phyloP scores from a whole-genome alignment of 1,284 basidiomycete genomes.

The Trametes hirsuta region DNA sequence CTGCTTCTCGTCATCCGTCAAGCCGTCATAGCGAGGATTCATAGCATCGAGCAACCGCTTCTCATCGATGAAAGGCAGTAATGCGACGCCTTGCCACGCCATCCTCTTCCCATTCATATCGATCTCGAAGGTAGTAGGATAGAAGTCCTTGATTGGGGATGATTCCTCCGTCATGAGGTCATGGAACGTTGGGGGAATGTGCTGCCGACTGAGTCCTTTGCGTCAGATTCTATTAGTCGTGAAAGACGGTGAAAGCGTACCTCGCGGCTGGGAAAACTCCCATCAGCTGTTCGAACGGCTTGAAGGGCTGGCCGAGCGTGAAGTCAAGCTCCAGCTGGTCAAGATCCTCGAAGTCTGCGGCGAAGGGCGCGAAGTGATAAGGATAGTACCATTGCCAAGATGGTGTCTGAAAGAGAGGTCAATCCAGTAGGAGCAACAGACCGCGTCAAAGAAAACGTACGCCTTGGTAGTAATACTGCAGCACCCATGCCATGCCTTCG shows the following conservation, averaged over 20 bases:
- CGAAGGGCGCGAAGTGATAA: conserved; percentile 98
- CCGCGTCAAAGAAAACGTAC: conserved; percentile 48
- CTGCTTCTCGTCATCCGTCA: conserved; percentile 82
- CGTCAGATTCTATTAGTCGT: not conserved
- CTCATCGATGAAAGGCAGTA: conserved; percentile 96
- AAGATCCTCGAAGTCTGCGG: conserved; percentile 90
- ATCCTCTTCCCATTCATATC: conserved; percentile 99
- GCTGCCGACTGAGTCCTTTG: conserved; percentile 64
- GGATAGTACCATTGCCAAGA: conserved; percentile 99
- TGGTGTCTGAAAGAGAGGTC: conserved; percentile 63
- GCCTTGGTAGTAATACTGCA: conserved; percentile 99
- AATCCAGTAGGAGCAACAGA: not conserved
- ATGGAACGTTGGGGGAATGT: conserved; percentile 90
- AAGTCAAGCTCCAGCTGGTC: conserved; percentile 82
- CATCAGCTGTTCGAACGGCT: conserved; percentile 97
- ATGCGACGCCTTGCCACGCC: conserved; percentile 98
- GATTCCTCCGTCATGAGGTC: conserved; percentile 85
- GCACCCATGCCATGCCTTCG: conserved; percentile 95
- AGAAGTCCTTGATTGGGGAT: conserved; percentile 97
- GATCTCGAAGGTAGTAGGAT: conserved; percentile 90
- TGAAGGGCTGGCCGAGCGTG: conserved; percentile 85
- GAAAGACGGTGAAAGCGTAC: conserved; percentile 42
- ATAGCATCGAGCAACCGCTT: conserved; percentile 85
- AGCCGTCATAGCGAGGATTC: conserved; percentile 68
- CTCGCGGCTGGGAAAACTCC: conserved; percentile 96